A percentile compares a stretch with the other conserved stretches of the same genome.
Evolutionary conservation across 2,329 filamentous ascomycete genomes (phyloP).

Genomic region (Claviceps sp.): DNA sequence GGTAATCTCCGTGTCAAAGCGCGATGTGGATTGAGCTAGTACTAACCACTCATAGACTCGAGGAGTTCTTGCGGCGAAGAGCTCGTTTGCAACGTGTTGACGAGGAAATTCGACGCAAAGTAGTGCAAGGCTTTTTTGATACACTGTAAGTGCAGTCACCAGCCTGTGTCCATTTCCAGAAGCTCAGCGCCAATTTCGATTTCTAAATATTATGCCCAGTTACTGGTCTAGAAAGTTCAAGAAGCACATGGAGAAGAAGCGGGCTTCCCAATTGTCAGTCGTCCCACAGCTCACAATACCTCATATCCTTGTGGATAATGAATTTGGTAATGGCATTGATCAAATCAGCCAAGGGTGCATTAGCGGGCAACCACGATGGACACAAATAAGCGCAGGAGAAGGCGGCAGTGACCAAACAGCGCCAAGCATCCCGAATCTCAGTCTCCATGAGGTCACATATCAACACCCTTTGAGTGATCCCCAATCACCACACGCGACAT

Average conservation of each 20-base stretch:
- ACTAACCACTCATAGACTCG: slow-evolving; percentile 42
- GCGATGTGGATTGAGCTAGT: not conserved
- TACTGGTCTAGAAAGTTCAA: slow-evolving; percentile 80
- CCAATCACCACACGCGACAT: slow-evolving; percentile 28
- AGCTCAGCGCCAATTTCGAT: not conserved
- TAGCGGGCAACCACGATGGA: slow-evolving; percentile 5
- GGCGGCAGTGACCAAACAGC: not conserved
- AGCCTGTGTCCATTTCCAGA: not conserved
- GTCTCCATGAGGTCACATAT: slow-evolving; percentile 17
- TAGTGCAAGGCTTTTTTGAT: slow-evolving; percentile 91
- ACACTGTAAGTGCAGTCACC: slow-evolving; percentile 48
- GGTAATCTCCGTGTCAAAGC: slow-evolving; percentile 29
- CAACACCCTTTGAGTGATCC: slow-evolving; percentile 42
- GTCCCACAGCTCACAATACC: slow-evolving; percentile 74
- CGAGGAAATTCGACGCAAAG: slow-evolving; percentile 79
- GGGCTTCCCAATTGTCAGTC: slow-evolving; percentile 59
- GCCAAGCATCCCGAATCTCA: slow-evolving; percentile 26
- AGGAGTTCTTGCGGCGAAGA: slow-evolving; percentile 85
- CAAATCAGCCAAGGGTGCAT: not conserved
- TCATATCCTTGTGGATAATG: slow-evolving; percentile 80
- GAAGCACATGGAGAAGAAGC: slow-evolving; percentile 57
- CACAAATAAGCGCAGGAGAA: slow-evolving; percentile 8
- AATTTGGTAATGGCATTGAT: slow-evolving; percentile 33
- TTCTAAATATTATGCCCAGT: slow-evolving; percentile 20
- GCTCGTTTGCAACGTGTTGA: slow-evolving; percentile 87